Evolutionary conservation across 495 filamentous ascomycete genomes (phyloP).

Genomic region (Parmelia sp.): DNA sequence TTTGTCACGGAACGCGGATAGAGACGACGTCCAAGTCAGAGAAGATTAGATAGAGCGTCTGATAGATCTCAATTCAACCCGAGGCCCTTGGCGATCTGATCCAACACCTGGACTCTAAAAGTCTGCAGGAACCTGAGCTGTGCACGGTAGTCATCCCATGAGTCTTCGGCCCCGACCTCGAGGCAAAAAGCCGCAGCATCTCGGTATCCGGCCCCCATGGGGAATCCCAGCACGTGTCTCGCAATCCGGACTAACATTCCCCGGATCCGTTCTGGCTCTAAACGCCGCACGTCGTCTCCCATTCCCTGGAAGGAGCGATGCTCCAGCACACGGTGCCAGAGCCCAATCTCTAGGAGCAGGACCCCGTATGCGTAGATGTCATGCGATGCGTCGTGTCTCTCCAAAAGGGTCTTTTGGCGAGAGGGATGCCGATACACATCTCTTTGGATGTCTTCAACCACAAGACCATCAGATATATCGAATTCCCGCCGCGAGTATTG

Average conservation of each 20-base stretch:
- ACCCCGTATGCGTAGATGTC: neutral
- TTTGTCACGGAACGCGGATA: neutral
- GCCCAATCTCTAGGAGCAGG: slow-evolving; percentile 10
- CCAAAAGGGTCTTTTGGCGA: neutral
- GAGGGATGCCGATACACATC: neutral
- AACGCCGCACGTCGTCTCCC: neutral
- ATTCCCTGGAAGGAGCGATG: neutral
- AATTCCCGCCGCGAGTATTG: neutral
- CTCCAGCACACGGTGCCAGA: neutral
- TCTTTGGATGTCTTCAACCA: neutral
- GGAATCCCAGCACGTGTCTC: neutral
- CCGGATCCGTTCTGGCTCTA: neutral
- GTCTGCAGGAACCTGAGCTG: neutral
- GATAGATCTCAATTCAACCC: neutral
- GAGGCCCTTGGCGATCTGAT: neutral
- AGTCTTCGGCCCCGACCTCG: neutral
- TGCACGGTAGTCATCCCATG: neutral
- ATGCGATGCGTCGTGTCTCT: neutral
- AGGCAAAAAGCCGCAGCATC: neutral
- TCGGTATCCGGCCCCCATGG: neutral
- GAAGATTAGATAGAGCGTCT: neutral
- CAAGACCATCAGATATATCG: neutral
- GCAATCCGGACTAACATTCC: neutral
- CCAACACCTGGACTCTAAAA: neutral
- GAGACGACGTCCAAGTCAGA: neutral